A percentile compares a stretch with the other conserved stretches of the same genome.
Evolutionary conservation across 306 rosid genomes (phyloP).

Genomic region (Vigna radiata): DNA sequence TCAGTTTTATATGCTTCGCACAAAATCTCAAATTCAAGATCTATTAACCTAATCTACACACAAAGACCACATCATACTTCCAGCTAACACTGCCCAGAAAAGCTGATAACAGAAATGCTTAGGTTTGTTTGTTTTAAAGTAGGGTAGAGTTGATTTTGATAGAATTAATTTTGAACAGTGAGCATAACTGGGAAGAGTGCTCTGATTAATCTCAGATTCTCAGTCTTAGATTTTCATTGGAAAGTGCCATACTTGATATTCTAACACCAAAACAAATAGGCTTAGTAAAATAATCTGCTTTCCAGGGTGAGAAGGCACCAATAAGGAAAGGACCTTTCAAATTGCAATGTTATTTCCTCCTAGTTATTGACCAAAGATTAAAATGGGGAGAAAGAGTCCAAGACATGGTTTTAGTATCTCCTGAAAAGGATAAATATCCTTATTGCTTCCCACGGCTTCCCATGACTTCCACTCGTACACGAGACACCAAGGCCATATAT

Average conservation of each 20-base stretch:
- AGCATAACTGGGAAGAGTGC: not conserved
- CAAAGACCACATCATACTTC: slow-evolving; percentile 8
- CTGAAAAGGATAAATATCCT: not conserved
- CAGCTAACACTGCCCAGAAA: not conserved
- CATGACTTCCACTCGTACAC: not conserved
- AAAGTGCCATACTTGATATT: not conserved
- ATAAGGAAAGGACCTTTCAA: slow-evolving; percentile 12
- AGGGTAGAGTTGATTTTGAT: not conserved
- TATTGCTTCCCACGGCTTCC: slow-evolving; percentile 2
- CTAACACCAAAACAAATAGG: not conserved
- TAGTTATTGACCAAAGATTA: not conserved
- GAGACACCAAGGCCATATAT: not conserved
- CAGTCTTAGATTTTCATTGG: not conserved
- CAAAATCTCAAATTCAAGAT: slow-evolving; percentile 6
- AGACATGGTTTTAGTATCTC: not conserved
- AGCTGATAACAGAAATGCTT: not conserved
- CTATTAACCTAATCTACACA: slow-evolving; percentile 27
- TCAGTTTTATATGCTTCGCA: not conserved
- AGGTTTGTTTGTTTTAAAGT: not conserved
- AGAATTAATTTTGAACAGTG: not conserved
- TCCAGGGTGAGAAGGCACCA: slow-evolving; percentile 10
- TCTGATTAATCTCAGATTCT: not conserved
- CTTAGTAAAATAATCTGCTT: not conserved
- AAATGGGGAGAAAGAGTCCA: not conserved
- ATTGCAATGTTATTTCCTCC: slow-evolving; percentile 7